A percentile compares a stretch with the other conserved stretches of the same genome.
These are phyloP conservation scores for Austroboletus niveus DNA, from an alignment of 1,284 basidiomycete species.

Conservation along the genomic window DNA sequence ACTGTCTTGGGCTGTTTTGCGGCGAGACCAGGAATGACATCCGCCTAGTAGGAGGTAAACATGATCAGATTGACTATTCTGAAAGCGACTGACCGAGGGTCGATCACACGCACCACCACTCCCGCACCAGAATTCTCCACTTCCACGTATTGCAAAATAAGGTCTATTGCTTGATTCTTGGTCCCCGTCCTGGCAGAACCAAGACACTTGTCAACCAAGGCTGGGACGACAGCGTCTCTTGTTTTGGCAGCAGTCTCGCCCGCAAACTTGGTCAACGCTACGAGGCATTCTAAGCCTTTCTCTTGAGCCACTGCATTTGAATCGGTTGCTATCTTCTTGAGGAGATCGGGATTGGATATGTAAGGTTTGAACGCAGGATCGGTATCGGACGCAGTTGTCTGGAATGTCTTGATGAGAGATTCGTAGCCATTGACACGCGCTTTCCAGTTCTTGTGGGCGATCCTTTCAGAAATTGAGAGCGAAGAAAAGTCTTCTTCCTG, in stretches of 20 bases:
- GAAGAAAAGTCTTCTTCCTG: constrained; percentile 92
- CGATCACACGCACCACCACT: constrained; percentile 72
- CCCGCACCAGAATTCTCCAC: constrained; percentile 89
- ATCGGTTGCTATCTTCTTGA: constrained; percentile 89
- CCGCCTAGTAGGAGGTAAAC: constrained; percentile 51
- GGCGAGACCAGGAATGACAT: constrained; percentile 80
- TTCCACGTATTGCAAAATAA: constrained; percentile 89
- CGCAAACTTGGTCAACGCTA: constrained; percentile 85
- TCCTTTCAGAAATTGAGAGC: constrained; percentile 79
- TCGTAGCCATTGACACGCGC: constrained; percentile 94
- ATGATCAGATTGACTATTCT: constrained; percentile 20
- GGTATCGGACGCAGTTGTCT: constrained; percentile 85
- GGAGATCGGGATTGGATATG: constrained; percentile 69
- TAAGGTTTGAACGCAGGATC: constrained; percentile 95
- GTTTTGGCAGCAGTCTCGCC: constrained; percentile 86
- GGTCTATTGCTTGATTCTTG: constrained; percentile 86
- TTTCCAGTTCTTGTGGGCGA: constrained; percentile 98
- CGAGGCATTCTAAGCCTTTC: constrained; percentile 88
- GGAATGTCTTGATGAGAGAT: constrained; percentile 82
- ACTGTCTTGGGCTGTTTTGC: constrained; percentile 97
- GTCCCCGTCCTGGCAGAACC: constrained; percentile 91
- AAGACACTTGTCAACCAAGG: constrained; percentile 94
- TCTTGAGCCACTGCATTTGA: constrained; percentile 98
- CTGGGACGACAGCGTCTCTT: constrained; percentile 80
- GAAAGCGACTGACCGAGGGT: constrained; percentile 18